A percentile compares a stretch with the other conserved stretches of the same genome.
phyloP scores from a whole-genome alignment of 1,284 basidiomycete genomes.

The Ceratobasidium sp. region DNA sequence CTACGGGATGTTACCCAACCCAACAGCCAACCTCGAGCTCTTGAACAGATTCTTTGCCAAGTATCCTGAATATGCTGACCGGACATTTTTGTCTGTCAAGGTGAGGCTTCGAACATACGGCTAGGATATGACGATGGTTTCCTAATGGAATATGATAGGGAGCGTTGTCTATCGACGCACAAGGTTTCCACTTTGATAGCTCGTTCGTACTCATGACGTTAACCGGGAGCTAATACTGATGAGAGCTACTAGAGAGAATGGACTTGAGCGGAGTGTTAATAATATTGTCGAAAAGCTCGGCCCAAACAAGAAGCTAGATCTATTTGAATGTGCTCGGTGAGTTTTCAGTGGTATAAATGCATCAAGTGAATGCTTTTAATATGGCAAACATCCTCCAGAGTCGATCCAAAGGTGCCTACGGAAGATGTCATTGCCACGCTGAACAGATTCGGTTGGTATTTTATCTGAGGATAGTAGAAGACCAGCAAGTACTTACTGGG shows the following conservation, averaged over 20 bases:
- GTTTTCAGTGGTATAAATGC: background rate
- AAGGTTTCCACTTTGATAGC: background rate
- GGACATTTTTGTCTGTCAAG: slow-evolving; percentile 45
- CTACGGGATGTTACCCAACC: slow-evolving; percentile 38
- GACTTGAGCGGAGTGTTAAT: slow-evolving; percentile 40
- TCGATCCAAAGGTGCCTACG: slow-evolving; percentile 43
- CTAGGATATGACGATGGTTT: background rate
- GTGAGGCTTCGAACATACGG: background rate
- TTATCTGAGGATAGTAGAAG: background rate
- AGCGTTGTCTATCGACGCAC: background rate
- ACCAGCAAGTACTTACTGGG: background rate
- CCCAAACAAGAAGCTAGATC: slow-evolving; percentile 43
- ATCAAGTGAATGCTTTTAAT: background rate
- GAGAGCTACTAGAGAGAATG: background rate
- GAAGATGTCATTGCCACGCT: slow-evolving; percentile 42
- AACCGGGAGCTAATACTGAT: background rate
- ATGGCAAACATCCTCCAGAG: background rate
- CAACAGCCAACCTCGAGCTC: slow-evolving; percentile 44
- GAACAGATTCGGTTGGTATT: slow-evolving; percentile 30
- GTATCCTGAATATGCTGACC: slow-evolving; percentile 46
- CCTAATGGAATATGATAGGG: background rate
- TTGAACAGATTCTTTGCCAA: slow-evolving; percentile 45
- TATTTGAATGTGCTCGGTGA: slow-evolving; percentile 43
- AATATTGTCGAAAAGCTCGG: slow-evolving; percentile 41
- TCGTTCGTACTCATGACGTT: slow-evolving; percentile 11